A percentile compares a stretch with the other conserved stretches of the same genome.
Evolutionary conservation across 202 grass and related monocot genomes (phyloP).

Genomic region (Hordeum pubiflorum): DNA sequence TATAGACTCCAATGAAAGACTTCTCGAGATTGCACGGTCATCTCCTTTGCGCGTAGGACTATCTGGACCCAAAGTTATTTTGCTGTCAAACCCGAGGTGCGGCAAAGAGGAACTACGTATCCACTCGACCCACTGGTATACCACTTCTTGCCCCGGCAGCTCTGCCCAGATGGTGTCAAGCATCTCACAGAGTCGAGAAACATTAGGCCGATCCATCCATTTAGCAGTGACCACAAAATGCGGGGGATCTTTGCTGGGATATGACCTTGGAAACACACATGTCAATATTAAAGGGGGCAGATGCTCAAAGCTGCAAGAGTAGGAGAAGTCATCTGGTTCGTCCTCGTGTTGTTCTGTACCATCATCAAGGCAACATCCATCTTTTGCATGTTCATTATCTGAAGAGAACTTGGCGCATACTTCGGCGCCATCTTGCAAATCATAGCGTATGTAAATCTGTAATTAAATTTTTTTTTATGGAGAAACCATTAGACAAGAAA

Average conservation of each 20-base stretch:
- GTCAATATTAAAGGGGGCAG: conserved; percentile 54
- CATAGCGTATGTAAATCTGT: conserved; percentile 49
- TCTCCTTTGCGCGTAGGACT: conserved; percentile 2
- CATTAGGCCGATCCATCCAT: conserved; percentile 43
- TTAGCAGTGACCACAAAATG: conserved; percentile 46
- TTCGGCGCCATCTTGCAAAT: conserved; percentile 34
- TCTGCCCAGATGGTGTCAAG: conserved; percentile 65
- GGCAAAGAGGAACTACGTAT: conserved; percentile 35
- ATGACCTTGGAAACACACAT: conserved; percentile 50
- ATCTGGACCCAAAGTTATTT: conserved; percentile 35
- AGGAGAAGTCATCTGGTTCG: conserved; percentile 30
- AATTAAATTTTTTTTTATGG: not conserved
- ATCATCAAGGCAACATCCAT: conserved; percentile 18
- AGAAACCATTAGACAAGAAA: not conserved
- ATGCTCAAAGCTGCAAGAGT: conserved; percentile 42
- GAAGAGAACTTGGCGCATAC: conserved; percentile 51
- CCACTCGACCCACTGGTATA: conserved; percentile 79
- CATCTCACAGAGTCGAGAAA: conserved; percentile 31
- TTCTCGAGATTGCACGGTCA: conserved; percentile 41
- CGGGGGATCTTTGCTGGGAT: conserved; percentile 60
- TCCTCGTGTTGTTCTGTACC: not conserved
- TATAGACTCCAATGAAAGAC: conserved; percentile 27
- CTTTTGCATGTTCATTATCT: conserved; percentile 9
- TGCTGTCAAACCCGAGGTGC: conserved; percentile 40
- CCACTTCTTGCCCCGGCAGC: conserved; percentile 52